Percentiles rank a stretch among this genome's conserved stretches.
Evolutionary conservation across 257 asterid species (phyloP).

Genomic region (Jacaranda mimosifolia): DNA sequence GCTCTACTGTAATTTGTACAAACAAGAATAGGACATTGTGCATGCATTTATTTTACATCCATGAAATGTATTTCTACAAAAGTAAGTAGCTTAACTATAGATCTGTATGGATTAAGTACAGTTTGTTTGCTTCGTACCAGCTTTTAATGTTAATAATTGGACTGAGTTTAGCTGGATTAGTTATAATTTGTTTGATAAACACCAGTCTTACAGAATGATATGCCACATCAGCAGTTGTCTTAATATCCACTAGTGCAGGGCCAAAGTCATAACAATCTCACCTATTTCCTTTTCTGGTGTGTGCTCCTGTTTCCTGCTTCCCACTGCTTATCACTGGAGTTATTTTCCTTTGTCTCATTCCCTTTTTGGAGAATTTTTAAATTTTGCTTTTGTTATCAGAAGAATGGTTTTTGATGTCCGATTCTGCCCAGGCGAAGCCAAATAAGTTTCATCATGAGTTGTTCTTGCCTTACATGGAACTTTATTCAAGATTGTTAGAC

Average conservation of each 20-base stretch:
- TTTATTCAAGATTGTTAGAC: background rate
- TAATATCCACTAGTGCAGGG: background rate
- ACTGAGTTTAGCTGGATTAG: conserved; percentile 20
- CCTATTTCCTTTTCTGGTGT: background rate
- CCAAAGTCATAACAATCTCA: background rate
- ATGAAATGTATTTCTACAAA: background rate
- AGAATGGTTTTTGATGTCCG: background rate
- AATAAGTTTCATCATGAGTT: conserved; percentile 12
- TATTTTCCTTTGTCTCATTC: background rate
- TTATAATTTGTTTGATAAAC: background rate
- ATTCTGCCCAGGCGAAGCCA: conserved; percentile 12
- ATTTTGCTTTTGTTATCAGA: background rate
- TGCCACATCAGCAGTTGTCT: background rate
- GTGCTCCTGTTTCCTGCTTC: background rate
- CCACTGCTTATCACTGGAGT: background rate
- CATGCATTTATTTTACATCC: background rate
- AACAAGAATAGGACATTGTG: background rate
- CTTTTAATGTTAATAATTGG: background rate
- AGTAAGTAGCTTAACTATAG: background rate
- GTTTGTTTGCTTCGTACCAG: background rate
- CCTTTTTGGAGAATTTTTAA: background rate
- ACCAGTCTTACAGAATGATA: background rate
- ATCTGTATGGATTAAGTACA: background rate
- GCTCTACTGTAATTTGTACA: conserved; percentile 5
- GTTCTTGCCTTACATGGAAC: background rate